Conservation (phyloP, 1,284 basidiomycete species). For the Naganishia cerealis region DNA sequence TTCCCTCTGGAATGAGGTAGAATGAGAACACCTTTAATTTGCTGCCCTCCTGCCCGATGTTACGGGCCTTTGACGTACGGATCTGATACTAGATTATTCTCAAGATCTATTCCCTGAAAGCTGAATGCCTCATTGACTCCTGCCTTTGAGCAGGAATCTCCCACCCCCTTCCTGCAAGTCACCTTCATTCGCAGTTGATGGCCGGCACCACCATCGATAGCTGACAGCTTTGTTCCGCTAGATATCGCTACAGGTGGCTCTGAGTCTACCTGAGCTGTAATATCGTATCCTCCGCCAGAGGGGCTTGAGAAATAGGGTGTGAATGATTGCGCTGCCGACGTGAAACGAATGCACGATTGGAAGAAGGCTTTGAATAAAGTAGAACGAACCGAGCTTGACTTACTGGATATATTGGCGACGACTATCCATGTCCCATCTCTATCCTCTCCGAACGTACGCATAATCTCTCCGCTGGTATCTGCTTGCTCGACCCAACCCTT, state of each 20-base stretch:
- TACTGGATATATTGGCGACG: conserved; percentile 11
- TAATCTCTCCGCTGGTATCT: not conserved
- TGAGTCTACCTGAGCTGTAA: conserved; percentile 23
- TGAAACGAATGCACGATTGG: not conserved
- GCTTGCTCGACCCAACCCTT: not conserved
- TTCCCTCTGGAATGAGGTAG: not conserved
- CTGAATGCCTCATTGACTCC: not conserved
- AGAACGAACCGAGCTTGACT: not conserved
- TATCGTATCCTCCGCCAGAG: not conserved
- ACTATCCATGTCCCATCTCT: conserved; percentile 15
- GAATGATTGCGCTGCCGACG: conserved; percentile 14
- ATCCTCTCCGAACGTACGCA: conserved; percentile 12
- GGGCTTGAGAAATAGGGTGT: conserved; percentile 14
- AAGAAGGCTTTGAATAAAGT: no score
- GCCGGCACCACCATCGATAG: not conserved
- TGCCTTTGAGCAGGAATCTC: not conserved
- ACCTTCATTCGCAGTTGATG: conserved; percentile 17
- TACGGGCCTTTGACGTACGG: not conserved
- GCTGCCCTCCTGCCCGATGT: not conserved
- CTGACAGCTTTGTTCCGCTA: conserved; percentile 2
- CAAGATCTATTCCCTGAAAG: conserved; percentile 19
- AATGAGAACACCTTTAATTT: not conserved
- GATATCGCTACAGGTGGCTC: not conserved
- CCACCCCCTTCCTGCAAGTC: not conserved
- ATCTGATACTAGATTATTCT: not conserved